Evolutionary conservation across 2,329 filamentous ascomycete genomes (phyloP).

Genomic region (Aspergillus sp.): DNA sequence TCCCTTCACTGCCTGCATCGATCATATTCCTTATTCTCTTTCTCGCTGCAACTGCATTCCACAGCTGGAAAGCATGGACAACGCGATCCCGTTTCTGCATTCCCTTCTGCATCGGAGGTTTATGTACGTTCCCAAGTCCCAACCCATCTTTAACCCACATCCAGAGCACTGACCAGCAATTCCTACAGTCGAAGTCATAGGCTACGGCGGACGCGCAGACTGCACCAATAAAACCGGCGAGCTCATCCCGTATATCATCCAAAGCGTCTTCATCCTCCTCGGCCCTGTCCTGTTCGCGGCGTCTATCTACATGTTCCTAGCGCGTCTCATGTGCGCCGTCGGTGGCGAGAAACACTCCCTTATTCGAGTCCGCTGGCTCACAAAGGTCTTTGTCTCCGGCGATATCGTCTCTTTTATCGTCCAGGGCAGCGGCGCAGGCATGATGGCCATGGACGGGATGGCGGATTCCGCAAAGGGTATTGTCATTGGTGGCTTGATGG

Average conservation of each 20-base stretch:
- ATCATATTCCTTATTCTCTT: conserved; percentile 31
- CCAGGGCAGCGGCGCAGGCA: conserved; percentile 31
- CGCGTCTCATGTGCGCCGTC: conserved; percentile 45
- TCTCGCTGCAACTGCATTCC: conserved; percentile 21
- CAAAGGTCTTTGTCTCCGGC: conserved; percentile 49
- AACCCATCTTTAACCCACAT: neutral
- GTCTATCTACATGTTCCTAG: conserved; percentile 52
- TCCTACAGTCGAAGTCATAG: conserved; percentile 37
- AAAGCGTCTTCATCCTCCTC: conserved; percentile 48
- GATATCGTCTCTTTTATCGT: conserved; percentile 51
- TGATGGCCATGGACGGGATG: conserved; percentile 22
- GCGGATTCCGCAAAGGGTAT: conserved; percentile 6
- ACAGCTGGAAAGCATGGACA: conserved; percentile 30
- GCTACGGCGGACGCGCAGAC: conserved; percentile 24
- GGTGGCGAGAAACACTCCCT: conserved; percentile 44
- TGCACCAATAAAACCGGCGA: conserved; percentile 22
- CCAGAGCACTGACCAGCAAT: neutral
- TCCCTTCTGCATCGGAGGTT: conserved; percentile 35
- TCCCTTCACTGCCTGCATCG: conserved; percentile 27
- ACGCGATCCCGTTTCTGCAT: conserved; percentile 31
- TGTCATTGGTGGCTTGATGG: conserved; percentile 24
- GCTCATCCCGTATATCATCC: conserved; percentile 39
- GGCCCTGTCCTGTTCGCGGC: conserved; percentile 53
- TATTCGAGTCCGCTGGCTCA: conserved; percentile 46
- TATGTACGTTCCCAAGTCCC: conserved; percentile 36